A percentile compares a stretch with the other conserved stretches of the same genome.
Conservation (phyloP, 139 green algal genomes). For the Haematococcus sp. region DNA sequence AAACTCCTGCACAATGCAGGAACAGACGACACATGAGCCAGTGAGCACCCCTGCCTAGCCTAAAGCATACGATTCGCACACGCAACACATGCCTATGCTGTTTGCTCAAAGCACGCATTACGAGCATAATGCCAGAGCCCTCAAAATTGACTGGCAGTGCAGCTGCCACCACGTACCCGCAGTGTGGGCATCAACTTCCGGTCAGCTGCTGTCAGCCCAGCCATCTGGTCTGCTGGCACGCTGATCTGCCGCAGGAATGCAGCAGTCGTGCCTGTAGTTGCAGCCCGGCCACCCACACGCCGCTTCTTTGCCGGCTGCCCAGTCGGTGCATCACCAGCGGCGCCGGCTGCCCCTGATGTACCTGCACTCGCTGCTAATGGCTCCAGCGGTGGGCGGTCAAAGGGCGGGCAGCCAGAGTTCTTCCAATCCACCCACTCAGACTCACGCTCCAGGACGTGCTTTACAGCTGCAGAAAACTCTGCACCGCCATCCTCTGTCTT, state of each 20-base stretch:
- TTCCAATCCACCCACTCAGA: constrained; percentile 22
- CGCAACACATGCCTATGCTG: background rate
- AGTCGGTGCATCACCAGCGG: background rate
- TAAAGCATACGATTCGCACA: background rate
- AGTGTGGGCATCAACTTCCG: constrained; percentile 5
- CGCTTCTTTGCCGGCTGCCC: background rate
- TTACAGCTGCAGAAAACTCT: constrained; percentile 24
- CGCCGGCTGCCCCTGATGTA: constrained; percentile 3
- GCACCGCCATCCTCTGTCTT: constrained; percentile 19
- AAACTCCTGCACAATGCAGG: constrained; percentile 18
- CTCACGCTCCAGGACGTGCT: constrained; percentile 26
- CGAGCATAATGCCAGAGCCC: no score
- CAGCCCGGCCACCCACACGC: background rate
- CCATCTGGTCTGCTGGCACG: constrained; percentile 16
- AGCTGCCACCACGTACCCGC: background rate
- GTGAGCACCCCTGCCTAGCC: background rate
- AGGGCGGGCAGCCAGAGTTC: background rate
- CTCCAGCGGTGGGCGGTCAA: background rate
- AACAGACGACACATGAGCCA: no score
- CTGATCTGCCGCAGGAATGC: background rate
- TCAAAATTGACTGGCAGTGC: no score
- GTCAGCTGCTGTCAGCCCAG: constrained; percentile 11
- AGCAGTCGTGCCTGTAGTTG: background rate
- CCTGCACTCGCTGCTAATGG: background rate
- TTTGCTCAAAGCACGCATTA: no score